Evolutionary conservation across 192 early-diverging fungal genomes (phyloP).

Genomic region (Entomortierella chlamydospora): DNA sequence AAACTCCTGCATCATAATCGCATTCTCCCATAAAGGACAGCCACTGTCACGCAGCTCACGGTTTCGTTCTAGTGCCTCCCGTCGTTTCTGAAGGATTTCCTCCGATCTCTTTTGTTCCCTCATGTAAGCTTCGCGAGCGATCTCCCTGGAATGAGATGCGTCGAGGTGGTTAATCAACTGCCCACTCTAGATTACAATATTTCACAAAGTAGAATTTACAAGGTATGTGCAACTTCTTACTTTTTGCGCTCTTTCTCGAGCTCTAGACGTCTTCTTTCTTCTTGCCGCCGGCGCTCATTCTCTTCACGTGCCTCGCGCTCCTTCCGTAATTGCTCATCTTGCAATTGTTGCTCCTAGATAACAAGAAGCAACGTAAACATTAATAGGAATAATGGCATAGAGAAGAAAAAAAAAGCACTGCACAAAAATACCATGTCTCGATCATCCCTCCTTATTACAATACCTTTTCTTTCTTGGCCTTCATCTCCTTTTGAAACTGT

Average conservation of each 20-base stretch:
- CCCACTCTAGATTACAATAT: no score
- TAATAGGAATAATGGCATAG: background rate
- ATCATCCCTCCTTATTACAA: background rate
- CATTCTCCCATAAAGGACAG: slow-evolving; percentile 15
- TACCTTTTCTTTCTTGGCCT: slow-evolving; percentile 44
- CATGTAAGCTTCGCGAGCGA: slow-evolving; percentile 32
- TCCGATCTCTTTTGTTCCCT: slow-evolving; percentile 23
- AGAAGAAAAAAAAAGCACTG: no score
- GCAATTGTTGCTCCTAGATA: slow-evolving; percentile 32
- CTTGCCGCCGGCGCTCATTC: slow-evolving; percentile 27
- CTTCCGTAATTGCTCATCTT: slow-evolving; percentile 28
- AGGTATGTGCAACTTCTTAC: slow-evolving; percentile 1
- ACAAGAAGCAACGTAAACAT: no score
- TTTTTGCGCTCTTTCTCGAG: slow-evolving; percentile 28
- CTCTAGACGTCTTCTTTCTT: slow-evolving; percentile 17
- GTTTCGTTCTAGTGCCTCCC: slow-evolving; percentile 7
- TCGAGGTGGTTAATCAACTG: background rate
- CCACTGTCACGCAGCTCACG: slow-evolving; percentile 11
- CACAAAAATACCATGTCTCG: no score
- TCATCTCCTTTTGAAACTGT: slow-evolving; percentile 37
- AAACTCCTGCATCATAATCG: slow-evolving; percentile 31
- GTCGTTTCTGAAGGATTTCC: slow-evolving; percentile 25
- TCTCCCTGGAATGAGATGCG: slow-evolving; percentile 2
- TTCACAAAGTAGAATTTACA: no score
- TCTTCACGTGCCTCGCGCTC: slow-evolving; percentile 33